Conservation (phyloP, 2,329 filamentous ascomycete genomes). For the Claviceps sorghi region DNA sequence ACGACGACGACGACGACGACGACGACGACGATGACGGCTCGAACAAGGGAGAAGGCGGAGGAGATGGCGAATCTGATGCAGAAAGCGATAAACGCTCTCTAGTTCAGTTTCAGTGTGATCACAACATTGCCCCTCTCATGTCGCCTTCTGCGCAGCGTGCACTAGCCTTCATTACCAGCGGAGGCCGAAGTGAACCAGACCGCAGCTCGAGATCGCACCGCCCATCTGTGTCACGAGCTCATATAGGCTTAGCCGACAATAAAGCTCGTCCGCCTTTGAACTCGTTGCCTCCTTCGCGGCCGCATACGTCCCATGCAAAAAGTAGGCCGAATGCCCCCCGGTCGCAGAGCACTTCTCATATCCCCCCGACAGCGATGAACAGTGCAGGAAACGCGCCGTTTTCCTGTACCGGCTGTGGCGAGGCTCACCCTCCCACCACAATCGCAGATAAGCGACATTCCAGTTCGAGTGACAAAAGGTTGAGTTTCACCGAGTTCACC, state of each 20-base stretch:
- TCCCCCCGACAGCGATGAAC: conserved; percentile 17
- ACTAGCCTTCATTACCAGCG: conserved; percentile 31
- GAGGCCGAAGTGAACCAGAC: conserved; percentile 23
- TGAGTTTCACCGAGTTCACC: conserved; percentile 47
- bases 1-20: conserved; percentile 7
- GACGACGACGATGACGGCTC: conserved; percentile 13
- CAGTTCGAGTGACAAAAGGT: conserved; percentile 38
- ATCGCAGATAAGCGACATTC: conserved; percentile 35
- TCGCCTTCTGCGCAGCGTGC: conserved; percentile 33
- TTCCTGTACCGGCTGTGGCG: conserved; percentile 13
- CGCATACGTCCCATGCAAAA: conserved; percentile 40
- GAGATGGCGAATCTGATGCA: conserved; percentile 19
- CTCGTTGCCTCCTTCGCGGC: conserved; percentile 21
- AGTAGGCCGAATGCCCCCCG: conserved; percentile 28
- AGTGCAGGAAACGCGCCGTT: conserved; percentile 10
- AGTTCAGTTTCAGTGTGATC: conserved; percentile 14
- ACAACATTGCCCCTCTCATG: conserved; percentile 19
- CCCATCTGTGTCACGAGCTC: conserved; percentile 17
- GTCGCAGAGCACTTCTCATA: conserved; percentile 33
- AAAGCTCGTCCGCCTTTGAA: conserved; percentile 7
- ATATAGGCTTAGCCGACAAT: conserved; percentile 19
- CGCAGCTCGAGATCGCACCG: conserved; percentile 17
- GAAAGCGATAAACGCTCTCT: conserved; percentile 25
- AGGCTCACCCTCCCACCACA: conserved; percentile 7
- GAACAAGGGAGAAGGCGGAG: conserved; percentile 21